phyloP scores from a whole-genome alignment of 2,329 filamentous ascomycete genomes.

The Alternaria angustiovoidea region DNA sequence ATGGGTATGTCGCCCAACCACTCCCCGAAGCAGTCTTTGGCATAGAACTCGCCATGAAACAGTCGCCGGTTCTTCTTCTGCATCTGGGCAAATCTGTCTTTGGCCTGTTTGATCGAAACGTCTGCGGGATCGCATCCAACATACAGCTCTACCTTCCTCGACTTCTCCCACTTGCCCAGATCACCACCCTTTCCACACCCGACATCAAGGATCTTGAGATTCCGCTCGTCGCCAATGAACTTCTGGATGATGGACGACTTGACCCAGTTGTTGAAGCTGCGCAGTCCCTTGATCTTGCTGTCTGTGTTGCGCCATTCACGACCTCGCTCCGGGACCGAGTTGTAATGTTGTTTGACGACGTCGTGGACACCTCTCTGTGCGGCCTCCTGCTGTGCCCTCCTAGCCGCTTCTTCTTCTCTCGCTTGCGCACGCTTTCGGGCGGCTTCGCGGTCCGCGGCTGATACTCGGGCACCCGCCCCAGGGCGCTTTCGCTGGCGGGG shows the following conservation, averaged over 20 bases:
- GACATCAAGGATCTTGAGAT: constrained; percentile 86
- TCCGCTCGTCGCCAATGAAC: constrained; percentile 65
- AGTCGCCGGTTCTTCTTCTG: constrained; percentile 65
- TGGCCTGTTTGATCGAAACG: constrained; percentile 88
- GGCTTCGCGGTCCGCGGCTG: constrained; percentile 71
- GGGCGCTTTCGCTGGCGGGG: constrained; percentile 73
- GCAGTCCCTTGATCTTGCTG: constrained; percentile 91
- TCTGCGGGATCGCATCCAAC: constrained; percentile 94
- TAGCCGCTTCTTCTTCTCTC: constrained; percentile 55
- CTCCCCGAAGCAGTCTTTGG: constrained; percentile 92
- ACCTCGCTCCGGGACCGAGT: constrained; percentile 90
- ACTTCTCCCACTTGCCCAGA: constrained; percentile 93
- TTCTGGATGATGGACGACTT: constrained; percentile 98
- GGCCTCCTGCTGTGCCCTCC: constrained; percentile 54
- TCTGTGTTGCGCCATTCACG: constrained; percentile 94
- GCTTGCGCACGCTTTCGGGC: constrained; percentile 63
- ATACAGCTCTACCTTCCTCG: constrained; percentile 88
- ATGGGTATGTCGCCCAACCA: constrained; percentile 82
- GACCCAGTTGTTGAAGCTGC: constrained; percentile 98
- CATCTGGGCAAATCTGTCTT: constrained; percentile 82
- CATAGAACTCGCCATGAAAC: constrained; percentile 86
- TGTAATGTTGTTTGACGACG: constrained; percentile 93
- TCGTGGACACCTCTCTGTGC: constrained; percentile 73
- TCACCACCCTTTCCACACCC: constrained; percentile 98
- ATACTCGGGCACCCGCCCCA: constrained; percentile 63